Evolutionary conservation across 345 rosid species (phyloP), one percentile per base, ranked within the genome.

Genomic region (Boechera divaricarpa): DNA sequence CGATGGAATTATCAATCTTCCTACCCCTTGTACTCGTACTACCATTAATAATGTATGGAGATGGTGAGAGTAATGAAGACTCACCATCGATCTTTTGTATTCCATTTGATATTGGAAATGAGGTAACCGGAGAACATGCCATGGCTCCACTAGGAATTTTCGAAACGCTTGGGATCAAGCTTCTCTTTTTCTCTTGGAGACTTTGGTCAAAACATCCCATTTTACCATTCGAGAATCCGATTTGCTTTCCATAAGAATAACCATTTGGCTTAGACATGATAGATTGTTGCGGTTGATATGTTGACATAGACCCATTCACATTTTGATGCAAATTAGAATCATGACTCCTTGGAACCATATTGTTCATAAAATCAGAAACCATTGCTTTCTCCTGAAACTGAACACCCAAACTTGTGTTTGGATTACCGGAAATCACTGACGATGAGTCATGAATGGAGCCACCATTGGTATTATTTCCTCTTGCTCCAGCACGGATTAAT

Each of bases 61-160:
- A 86, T 0, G 91, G 96, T 5, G 94, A 81, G 11, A 84, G 87
- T 0, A 93, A 84, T 51, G 95, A 91, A 1, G 83, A 81, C 38
- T 87, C 95, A 33, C 90, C 93, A 52, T 88, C 85, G 67, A 82
- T 87, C 78, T 85, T 87, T 32, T 78, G 84, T 60, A 85, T 75
- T 66, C 88, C 93, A 75, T 94, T 91, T 5, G 88, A 83, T 11
- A 42, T 1, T 38, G 94, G 86, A 63, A 79, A 54, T 61, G 82
- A 89, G 55, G 79, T 87, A 41, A 82, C 85, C 53, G 89, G 89
- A 5, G 93, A 89, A 59, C 47, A 59, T 33, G 47, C 0, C 10
- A 83, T 87, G 6, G 79, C 56, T 15, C 77, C 74, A 58, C 76
- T 72, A 63, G 75, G 87, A 63, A 86, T 86, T 72, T 47, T 88